These are phyloP conservation scores for Stemphylium lycopersici DNA, from an alignment of 2,329 filamentous ascomycete genomes.

Conservation along the genomic window DNA sequence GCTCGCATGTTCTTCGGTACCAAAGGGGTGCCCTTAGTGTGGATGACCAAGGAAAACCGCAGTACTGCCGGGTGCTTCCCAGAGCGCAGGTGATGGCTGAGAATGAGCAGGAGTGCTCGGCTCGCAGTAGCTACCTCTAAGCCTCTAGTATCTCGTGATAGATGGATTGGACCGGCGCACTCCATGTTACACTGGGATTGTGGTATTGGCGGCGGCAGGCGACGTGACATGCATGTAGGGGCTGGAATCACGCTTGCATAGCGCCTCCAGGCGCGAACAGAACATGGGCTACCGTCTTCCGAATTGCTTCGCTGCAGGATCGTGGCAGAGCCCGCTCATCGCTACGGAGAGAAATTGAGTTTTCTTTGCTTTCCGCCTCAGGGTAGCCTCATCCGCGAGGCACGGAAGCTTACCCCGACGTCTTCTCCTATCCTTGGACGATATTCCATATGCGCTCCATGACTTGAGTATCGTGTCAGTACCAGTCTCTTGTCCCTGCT, in stretches of 20 bases:
- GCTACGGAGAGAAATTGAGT: background rate
- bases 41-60: background rate
- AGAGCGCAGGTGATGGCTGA: background rate
- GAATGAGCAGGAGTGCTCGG: background rate
- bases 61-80: slow-evolving; percentile 11
- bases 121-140: background rate
- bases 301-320: background rate
- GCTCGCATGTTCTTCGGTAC: slow-evolving; percentile 4
- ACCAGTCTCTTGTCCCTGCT: background rate
- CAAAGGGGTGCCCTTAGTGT: slow-evolving; percentile 14
- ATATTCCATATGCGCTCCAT: background rate
- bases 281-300: background rate
- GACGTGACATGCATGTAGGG: background rate
- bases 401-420: slow-evolving; percentile 8
- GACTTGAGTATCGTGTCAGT: background rate
- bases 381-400: slow-evolving; percentile 12
- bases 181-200: background rate
- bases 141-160: background rate
- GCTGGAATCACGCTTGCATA: slow-evolving; percentile 4
- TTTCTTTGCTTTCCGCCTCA: slow-evolving; percentile 1
- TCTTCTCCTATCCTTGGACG: background rate
- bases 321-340: background rate
- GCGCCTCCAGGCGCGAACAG: slow-evolving; percentile 1
- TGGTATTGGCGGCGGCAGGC: background rate
- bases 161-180: background rate